Conservation (phyloP, 73 alveolate species). For the Paraurostyla sp. region DNA sequence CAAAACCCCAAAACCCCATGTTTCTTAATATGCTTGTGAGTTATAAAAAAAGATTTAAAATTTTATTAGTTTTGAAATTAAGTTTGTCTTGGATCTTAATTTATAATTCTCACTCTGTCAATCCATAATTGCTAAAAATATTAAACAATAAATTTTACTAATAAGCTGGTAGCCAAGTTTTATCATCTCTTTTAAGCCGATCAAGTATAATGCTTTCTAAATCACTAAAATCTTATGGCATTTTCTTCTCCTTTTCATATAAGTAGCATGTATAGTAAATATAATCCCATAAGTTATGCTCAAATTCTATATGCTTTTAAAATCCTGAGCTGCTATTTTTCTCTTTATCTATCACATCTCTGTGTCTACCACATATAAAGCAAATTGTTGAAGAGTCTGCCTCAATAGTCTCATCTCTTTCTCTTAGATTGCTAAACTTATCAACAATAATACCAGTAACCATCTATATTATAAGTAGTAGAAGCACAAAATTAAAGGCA, state of each 20-base stretch:
- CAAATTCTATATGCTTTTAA: slow-evolving; percentile 69
- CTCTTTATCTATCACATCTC: slow-evolving; percentile 69
- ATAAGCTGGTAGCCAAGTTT: slow-evolving; percentile 37
- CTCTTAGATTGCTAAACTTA: slow-evolving; percentile 85
- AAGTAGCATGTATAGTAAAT: slow-evolving; percentile 81
- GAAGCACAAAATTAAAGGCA: slow-evolving; percentile 68
- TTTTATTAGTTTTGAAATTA: no score
- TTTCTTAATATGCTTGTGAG: no score
- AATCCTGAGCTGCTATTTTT: slow-evolving; percentile 71
- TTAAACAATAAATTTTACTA: background rate
- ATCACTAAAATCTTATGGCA: slow-evolving; percentile 10
- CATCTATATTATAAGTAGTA: slow-evolving; percentile 76
- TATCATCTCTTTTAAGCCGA: background rate
- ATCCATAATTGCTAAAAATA: background rate
- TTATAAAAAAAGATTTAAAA: no score
- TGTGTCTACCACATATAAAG: slow-evolving; percentile 82
- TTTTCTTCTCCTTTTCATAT: slow-evolving; percentile 44
- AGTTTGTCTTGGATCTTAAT: no score
- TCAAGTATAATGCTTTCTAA: background rate
- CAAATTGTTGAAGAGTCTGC: slow-evolving; percentile 76
- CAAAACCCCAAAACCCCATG: no score
- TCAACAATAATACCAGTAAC: slow-evolving; percentile 90
- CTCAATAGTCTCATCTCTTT: slow-evolving; percentile 59
- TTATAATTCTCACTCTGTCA: no score
- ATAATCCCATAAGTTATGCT: slow-evolving; percentile 89